Base-by-base conservation (phyloP, 129 eudicot species). In the Chrysanthemum lavandulifolium region DNA sequence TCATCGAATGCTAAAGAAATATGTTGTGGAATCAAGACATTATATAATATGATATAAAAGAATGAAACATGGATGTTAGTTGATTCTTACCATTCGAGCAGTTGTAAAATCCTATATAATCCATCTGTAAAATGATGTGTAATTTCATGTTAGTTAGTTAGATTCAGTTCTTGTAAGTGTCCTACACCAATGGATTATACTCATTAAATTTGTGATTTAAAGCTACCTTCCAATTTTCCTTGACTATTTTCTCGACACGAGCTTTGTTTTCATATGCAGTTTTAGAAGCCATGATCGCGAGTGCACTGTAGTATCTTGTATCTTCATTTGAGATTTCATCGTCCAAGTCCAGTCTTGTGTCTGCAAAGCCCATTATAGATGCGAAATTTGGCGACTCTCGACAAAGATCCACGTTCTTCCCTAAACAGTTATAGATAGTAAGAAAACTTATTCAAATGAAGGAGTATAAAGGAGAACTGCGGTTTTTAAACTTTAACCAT, bases 281-380 rank as follows among this genome's bases (percentile, higher is more conserved):
- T 78, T 78, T 78, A 12, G 82, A 58, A 53, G 82, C 82, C 82
- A 78, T 78, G 53, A 78, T 78, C 18, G 82, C 77, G 2, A 78
- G 76, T 45, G 82, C 50, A n/a, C 77, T 53, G 2, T 43, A 55
- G 67, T 78, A 78, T 78, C 72, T 13, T 71, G 82, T 77, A 78
- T 78, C 73, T 3, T 53, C 77, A 10, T 0, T 76, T 53, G 61
- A 0, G 23, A 78, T 78, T 43, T 69, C 15, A 11, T 71, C 66
- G 16, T 78, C 82, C 59, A 78, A 62, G 33, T 71, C 72, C 61
- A 78, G 12, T 63, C 82, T 45, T 55, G 82, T 71, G 36, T 78
- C 82, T 71, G 73, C 54, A n/a, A 78, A 78, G 16, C 82, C 77
- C 18, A 54, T 52, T 25, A 55, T 40, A 63, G 81, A 78, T 8